Evolutionary conservation across 2,329 filamentous ascomycete genomes (phyloP).

Genomic region (Mollisia scopiformis): DNA sequence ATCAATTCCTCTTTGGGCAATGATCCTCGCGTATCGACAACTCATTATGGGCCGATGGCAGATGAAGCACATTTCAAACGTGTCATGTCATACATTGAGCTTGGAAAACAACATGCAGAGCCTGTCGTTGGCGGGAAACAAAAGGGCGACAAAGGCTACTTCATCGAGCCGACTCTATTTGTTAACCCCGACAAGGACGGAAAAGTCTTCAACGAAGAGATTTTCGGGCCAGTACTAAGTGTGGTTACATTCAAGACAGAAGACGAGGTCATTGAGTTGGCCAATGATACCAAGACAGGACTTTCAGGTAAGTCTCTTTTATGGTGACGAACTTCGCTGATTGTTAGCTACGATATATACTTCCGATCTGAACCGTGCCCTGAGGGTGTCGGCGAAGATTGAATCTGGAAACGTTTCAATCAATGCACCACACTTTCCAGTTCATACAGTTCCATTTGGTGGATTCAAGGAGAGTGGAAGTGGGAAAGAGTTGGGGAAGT

Average conservation of each 20-base stretch:
- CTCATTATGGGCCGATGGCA: constrained; percentile 60
- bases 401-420: constrained; percentile 50
- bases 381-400: constrained; percentile 63
- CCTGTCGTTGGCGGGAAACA: constrained; percentile 64
- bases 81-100: constrained; percentile 65
- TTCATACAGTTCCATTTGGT: constrained; percentile 65
- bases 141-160: constrained; percentile 65
- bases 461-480: constrained; percentile 77
- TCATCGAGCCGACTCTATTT: constrained; percentile 73
- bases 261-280: constrained; percentile 60
- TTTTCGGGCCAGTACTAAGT: constrained; percentile 70
- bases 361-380: constrained; percentile 64
- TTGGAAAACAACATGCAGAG: constrained; percentile 63
- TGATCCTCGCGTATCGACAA: constrained; percentile 40
- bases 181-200: constrained; percentile 65
- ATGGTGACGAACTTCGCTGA: neutral
- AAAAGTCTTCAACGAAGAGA: constrained; percentile 71
- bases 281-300: constrained; percentile 63
- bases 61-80: constrained; percentile 63
- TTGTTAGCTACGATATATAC: constrained; percentile 61
- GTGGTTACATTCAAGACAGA: constrained; percentile 70
- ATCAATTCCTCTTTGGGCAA: constrained; percentile 2
- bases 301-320: constrained; percentile 46
- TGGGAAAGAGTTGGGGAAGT: constrained; percentile 72
- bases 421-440: constrained; percentile 64